phyloP scores from a whole-genome alignment of 495 filamentous ascomycete species.

The Talaromyces ruber region DNA sequence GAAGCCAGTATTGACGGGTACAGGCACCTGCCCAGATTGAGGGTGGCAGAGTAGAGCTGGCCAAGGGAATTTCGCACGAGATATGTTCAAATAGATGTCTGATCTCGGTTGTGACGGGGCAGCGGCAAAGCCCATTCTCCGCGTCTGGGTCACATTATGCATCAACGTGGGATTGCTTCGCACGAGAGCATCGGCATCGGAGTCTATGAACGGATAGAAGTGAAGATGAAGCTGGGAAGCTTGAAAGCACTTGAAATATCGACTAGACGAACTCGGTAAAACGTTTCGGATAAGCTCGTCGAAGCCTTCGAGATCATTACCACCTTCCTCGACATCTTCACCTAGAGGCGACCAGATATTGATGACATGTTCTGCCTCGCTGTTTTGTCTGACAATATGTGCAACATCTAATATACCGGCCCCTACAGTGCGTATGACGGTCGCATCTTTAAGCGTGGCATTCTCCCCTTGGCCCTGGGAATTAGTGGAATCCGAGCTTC shows the following conservation, averaged over 20 bases:
- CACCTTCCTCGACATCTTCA: slow-evolving; percentile 44
- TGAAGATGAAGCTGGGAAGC: slow-evolving; percentile 70
- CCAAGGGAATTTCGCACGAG: slow-evolving; percentile 61
- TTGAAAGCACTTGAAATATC: slow-evolving; percentile 60
- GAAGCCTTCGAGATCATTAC: slow-evolving; percentile 53
- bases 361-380: slow-evolving; percentile 68
- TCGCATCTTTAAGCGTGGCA: slow-evolving; percentile 31
- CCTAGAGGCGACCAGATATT: slow-evolving; percentile 67
- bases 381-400: slow-evolving; percentile 63
- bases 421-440: slow-evolving; percentile 61
- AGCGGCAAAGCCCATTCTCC: slow-evolving; percentile 90
- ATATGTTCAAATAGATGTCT: slow-evolving; percentile 88
- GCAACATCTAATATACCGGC: slow-evolving; percentile 78
- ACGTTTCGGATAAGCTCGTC: slow-evolving; percentile 68
- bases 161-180: slow-evolving; percentile 81
- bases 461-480: slow-evolving; percentile 35
- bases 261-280: slow-evolving; percentile 59
- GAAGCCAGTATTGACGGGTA: slow-evolving; percentile 53
- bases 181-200: slow-evolving; percentile 72
- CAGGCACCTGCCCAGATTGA: slow-evolving; percentile 61
- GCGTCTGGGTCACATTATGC: slow-evolving; percentile 68
- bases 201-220: slow-evolving; percentile 62
- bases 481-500: slow-evolving; percentile 47
- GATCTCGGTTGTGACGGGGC: slow-evolving; percentile 80
- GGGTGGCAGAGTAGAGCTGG: slow-evolving; percentile 76